A percentile compares a stretch with the other conserved stretches of the same genome.
phyloP scores from a whole-genome alignment of 108 stramenopile genomes.

The Nitzschia palea region DNA sequence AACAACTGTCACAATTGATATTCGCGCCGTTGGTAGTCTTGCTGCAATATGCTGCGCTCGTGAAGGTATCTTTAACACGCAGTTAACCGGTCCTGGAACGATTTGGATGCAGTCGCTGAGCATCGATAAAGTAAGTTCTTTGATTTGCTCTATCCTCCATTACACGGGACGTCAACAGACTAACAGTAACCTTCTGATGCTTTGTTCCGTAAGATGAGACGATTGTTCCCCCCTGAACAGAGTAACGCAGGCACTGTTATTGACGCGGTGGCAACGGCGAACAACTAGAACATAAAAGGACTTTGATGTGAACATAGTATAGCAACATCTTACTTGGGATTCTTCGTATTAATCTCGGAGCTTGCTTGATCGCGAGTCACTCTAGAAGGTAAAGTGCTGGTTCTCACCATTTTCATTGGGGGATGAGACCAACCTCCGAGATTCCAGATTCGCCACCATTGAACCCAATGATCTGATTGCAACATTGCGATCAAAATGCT shows the following conservation, averaged over 20 bases:
- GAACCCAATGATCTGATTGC: conserved; percentile 1
- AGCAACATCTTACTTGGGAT: too few species aligned
- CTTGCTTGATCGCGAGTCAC: not conserved
- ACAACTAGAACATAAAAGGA: too few species aligned
- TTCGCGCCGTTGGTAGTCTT: conserved; percentile 42
- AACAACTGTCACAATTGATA: conserved; percentile 41
- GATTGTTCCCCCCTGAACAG: conserved; percentile 55
- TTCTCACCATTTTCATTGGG: not conserved
- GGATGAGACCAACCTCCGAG: not conserved
- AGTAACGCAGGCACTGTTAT: too few species aligned
- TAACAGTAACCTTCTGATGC: not conserved
- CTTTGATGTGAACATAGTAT: too few species aligned
- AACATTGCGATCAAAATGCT: conserved; percentile 4
- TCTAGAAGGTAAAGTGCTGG: conserved; percentile 9
- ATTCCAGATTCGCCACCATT: not conserved
- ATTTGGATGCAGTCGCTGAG: conserved; percentile 51
- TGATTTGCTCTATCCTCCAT: not conserved
- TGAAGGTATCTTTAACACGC: conserved; percentile 59
- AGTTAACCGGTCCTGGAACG: conserved; percentile 48
- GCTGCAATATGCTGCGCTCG: conserved; percentile 54
- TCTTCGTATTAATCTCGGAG: not conserved
- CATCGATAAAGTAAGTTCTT: conserved; percentile 39
- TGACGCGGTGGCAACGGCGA: too few species aligned
- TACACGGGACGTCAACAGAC: not conserved
- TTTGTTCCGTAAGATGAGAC: conserved; percentile 27